Conservation (phyloP, 2,329 filamentous ascomycete species). For the Aspergillus pseudoglaucus region DNA sequence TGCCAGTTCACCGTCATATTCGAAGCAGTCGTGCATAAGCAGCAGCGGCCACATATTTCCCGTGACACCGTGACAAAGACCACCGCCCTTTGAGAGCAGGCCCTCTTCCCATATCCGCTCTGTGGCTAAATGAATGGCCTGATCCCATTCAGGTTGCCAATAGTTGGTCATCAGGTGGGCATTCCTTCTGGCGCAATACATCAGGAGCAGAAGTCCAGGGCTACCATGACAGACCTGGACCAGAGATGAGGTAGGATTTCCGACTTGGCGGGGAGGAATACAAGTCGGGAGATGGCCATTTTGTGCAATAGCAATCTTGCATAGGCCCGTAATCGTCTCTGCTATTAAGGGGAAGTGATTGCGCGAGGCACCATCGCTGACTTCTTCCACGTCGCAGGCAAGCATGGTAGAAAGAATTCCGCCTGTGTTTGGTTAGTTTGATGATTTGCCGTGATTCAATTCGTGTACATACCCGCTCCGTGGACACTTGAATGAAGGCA, state of each 20-base stretch:
- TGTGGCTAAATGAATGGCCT: conserved; percentile 25
- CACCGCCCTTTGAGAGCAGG: conserved; percentile 35
- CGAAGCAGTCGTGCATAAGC: conserved; percentile 29
- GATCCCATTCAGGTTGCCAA: conserved; percentile 36
- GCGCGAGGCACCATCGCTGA: conserved; percentile 13
- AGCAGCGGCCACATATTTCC: conserved; percentile 38
- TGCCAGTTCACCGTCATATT: conserved; percentile 22
- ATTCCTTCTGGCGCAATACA: conserved; percentile 28
- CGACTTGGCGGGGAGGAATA: conserved; percentile 23
- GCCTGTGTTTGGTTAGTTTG: conserved; percentile 14
- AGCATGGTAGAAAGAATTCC: conserved; percentile 34
- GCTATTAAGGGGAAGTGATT: conserved; percentile 28
- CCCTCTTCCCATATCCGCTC: conserved; percentile 37
- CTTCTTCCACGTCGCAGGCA: conserved; percentile 26
- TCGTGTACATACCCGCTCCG: conserved; percentile 15
- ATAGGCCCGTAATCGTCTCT: conserved; percentile 31
- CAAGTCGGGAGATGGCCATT: conserved; percentile 35
- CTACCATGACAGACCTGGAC: conserved; percentile 39
- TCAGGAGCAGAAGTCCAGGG: conserved; percentile 31
- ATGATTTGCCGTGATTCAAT: neutral
- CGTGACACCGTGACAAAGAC: conserved; percentile 36
- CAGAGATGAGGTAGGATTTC: conserved; percentile 20
- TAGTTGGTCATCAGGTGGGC: conserved; percentile 16
- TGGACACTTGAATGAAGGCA: conserved; percentile 18
- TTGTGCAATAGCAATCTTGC: conserved; percentile 26